Percentiles rank a stretch among this genome's conserved stretches.
These are phyloP conservation scores for Phytophthora quininea DNA, from an alignment of 352 stramenopile genomes.

Conservation along the genomic window DNA sequence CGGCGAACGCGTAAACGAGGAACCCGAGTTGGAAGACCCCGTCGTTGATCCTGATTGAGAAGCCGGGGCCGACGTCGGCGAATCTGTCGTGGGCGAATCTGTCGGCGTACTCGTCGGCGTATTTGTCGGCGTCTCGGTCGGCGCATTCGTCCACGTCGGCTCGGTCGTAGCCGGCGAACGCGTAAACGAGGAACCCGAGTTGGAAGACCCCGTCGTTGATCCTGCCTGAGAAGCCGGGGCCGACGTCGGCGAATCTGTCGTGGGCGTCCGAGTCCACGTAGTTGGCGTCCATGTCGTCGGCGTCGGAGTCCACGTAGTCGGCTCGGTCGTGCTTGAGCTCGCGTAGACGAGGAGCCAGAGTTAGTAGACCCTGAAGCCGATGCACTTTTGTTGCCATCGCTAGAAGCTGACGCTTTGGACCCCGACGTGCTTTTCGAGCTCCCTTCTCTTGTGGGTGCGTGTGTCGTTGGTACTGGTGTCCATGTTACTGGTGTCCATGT, in stretches of 20 bases:
- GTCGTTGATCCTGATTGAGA: background rate
- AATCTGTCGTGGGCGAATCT: background rate
- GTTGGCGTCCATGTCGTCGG: background rate
- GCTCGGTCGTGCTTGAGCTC: constrained; percentile 1
- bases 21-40: background rate
- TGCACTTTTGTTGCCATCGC: too few species aligned
- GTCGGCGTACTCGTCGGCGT: constrained; percentile 1
- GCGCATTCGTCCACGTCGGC: constrained; percentile 8
- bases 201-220: background rate
- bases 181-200: background rate
- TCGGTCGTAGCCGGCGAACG: constrained; percentile 1
- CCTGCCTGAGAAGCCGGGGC: background rate
- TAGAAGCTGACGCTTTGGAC: too few species aligned
- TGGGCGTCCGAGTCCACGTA: background rate
- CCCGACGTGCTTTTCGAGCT: too few species aligned
- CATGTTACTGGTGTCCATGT: too few species aligned
- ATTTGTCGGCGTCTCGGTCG: constrained; percentile 14
- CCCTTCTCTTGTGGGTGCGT: too few species aligned
- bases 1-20: background rate
- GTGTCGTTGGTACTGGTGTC: too few species aligned
- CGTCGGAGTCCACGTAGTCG: constrained; percentile 13
- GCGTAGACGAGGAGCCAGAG: constrained; percentile 1
- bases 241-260: constrained; percentile 12
- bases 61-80: background rate
- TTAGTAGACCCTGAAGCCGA: background rate